Conservation (phyloP, 768 basidiomycete genomes). For the Agrocybe praecox region DNA sequence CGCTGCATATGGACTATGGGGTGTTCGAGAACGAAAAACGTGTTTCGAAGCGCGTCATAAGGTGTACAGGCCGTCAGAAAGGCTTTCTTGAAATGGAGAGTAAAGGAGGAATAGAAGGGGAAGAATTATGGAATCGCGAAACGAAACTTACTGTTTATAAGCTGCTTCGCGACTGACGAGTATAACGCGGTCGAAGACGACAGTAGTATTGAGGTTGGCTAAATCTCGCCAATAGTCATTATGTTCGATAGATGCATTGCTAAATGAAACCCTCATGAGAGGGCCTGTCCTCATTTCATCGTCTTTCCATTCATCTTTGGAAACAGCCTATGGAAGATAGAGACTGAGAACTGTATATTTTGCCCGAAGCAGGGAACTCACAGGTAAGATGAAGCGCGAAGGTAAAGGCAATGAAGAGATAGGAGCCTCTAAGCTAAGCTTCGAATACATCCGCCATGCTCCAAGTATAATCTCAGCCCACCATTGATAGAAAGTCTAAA, state of each 20-base stretch:
- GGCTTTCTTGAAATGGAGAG: not conserved
- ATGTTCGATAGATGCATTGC: constrained; percentile 56
- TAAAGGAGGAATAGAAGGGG: not conserved
- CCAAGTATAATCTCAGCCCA: constrained; percentile 46
- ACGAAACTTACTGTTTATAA: constrained; percentile 37
- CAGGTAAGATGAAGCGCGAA: constrained; percentile 7
- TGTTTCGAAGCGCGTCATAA: constrained; percentile 14
- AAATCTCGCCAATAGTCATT: constrained; percentile 68
- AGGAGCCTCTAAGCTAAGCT: constrained; percentile 8
- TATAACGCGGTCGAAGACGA: constrained; percentile 63
- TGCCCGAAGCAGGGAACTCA: not conserved
- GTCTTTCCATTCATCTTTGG: constrained; percentile 56
- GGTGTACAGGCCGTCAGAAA: constrained; percentile 10
- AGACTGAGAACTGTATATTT: not conserved
- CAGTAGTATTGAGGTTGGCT: constrained; percentile 41
- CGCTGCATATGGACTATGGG: constrained; percentile 24
- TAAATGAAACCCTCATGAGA: constrained; percentile 68
- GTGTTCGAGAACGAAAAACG: constrained; percentile 17
- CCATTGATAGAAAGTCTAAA: constrained; percentile 44
- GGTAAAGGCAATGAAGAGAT: constrained; percentile 2
- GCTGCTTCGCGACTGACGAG: constrained; percentile 67
- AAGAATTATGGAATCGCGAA: constrained; percentile 2
- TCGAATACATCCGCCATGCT: constrained; percentile 39
- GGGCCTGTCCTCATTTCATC: constrained; percentile 60
- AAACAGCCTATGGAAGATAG: constrained; percentile 19